Percentiles rank a stretch among this genome's conserved stretches.
Conservation (phyloP, 2,329 filamentous ascomycete species). For the Lachnellula hyalina region DNA sequence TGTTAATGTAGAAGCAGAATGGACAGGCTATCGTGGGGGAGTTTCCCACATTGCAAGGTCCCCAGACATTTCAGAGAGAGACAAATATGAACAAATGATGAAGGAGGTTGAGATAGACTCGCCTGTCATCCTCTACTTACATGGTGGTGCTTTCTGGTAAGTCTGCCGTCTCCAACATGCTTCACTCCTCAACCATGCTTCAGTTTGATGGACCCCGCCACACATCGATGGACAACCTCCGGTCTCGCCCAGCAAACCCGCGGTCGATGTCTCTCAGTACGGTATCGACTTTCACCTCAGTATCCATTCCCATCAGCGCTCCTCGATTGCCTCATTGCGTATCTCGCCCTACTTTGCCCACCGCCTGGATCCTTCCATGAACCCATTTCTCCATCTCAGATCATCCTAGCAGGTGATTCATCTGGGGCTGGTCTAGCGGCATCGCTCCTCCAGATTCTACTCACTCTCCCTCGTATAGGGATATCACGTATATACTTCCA, state of each 20-base stretch:
- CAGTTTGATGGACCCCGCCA: not conserved
- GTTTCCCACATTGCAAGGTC: not conserved
- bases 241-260: not conserved
- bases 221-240: not conserved
- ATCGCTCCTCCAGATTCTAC: not conserved
- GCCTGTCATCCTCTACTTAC: not conserved
- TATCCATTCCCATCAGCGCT: slow-evolving; percentile 1
- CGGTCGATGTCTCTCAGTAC: not conserved
- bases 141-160: slow-evolving; percentile 3
- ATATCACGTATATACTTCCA: not conserved
- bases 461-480: not conserved
- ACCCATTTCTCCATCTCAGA: not conserved
- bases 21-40: not conserved
- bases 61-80: not conserved
- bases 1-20: not conserved
- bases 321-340: not conserved
- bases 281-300: slow-evolving; percentile 1
- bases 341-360: slow-evolving; percentile 1
- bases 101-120: not conserved
- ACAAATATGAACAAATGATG: slow-evolving; percentile 1
- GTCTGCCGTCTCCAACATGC: not conserved
- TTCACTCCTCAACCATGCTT: not conserved
- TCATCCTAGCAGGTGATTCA: slow-evolving; percentile 1
- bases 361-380: not conserved
- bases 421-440: not conserved